phyloP scores from a whole-genome alignment of 2,329 filamentous ascomycete species.

The Stagonosporopsis vannaccii region DNA sequence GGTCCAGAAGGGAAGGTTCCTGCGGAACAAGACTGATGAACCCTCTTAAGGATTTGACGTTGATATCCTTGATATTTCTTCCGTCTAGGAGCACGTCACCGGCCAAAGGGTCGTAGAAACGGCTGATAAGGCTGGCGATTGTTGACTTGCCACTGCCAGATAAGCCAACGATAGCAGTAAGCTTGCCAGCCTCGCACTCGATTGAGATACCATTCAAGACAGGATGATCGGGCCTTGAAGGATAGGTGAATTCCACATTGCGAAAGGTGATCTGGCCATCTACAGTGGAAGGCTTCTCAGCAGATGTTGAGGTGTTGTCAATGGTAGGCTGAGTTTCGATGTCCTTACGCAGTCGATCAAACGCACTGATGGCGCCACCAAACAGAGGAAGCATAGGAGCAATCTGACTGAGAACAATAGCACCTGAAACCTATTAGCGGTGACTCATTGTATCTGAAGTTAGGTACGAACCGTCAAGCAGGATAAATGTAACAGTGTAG shows the following conservation, averaged over 20 bases:
- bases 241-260: slow-evolving; percentile 53
- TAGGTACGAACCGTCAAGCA: slow-evolving; percentile 56
- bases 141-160: slow-evolving; percentile 55
- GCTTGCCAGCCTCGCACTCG: slow-evolving; percentile 46
- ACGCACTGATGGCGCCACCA: slow-evolving; percentile 60
- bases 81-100: slow-evolving; percentile 69
- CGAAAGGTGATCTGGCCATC: slow-evolving; percentile 58
- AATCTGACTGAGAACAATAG: slow-evolving; percentile 56
- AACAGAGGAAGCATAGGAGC: slow-evolving; percentile 61
- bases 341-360: slow-evolving; percentile 64
- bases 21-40: slow-evolving; percentile 57
- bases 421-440: slow-evolving; percentile 41
- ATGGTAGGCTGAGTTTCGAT: slow-evolving; percentile 59
- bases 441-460: background rate
- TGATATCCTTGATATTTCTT: slow-evolving; percentile 47
- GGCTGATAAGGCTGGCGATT: slow-evolving; percentile 47
- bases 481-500: slow-evolving; percentile 63
- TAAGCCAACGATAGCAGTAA: slow-evolving; percentile 54
- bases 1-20: slow-evolving; percentile 59
- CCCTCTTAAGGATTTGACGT: slow-evolving; percentile 47
- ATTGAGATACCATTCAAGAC: slow-evolving; percentile 51
- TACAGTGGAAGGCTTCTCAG: slow-evolving; percentile 29
- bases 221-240: slow-evolving; percentile 49
- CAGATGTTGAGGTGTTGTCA: slow-evolving; percentile 45
- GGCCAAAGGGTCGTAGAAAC: slow-evolving; percentile 52